These are phyloP conservation scores for Quercus berberidifolia DNA, from an alignment of 306 rosid species.

Conservation along the genomic window DNA sequence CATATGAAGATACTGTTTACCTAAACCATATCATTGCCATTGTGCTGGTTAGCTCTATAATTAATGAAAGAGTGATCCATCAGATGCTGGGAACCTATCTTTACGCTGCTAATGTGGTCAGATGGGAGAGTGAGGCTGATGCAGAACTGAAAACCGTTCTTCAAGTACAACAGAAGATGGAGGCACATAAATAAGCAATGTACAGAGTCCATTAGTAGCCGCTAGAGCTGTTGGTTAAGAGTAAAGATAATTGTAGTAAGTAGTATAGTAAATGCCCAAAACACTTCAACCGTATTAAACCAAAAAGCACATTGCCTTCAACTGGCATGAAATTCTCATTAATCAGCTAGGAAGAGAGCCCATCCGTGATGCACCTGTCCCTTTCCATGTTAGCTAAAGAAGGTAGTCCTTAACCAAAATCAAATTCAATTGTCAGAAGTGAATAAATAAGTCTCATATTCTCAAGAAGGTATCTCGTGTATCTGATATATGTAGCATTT, in stretches of 20 bases:
- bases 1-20: too few relatives aligned
- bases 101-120: not conserved
- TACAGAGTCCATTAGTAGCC: constrained; percentile 18
- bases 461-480: too few relatives aligned
- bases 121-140: not conserved
- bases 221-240: constrained; percentile 20
- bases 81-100: not conserved
- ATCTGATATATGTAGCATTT: too few relatives aligned
- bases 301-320: constrained; percentile 9
- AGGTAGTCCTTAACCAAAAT: too few relatives aligned
- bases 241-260: constrained; percentile 26
- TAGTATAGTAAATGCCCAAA: constrained; percentile 6
- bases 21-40: not conserved
- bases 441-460: too few relatives aligned
- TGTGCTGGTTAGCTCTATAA: not conserved
- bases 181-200: constrained; percentile 36
- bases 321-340: constrained; percentile 9
- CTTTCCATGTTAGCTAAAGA: not conserved
- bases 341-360: not conserved
- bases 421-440: too few relatives aligned
- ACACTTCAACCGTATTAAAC: not conserved
- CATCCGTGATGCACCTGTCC: too few relatives aligned
- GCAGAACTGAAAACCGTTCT: not conserved
- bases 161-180: not conserved
- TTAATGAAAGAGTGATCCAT: not conserved